Percentiles rank a stretch among this genome's conserved stretches.
phyloP scores from a whole-genome alignment of 2,329 filamentous ascomycete genomes.

The Xylariaceae sp. region DNA sequence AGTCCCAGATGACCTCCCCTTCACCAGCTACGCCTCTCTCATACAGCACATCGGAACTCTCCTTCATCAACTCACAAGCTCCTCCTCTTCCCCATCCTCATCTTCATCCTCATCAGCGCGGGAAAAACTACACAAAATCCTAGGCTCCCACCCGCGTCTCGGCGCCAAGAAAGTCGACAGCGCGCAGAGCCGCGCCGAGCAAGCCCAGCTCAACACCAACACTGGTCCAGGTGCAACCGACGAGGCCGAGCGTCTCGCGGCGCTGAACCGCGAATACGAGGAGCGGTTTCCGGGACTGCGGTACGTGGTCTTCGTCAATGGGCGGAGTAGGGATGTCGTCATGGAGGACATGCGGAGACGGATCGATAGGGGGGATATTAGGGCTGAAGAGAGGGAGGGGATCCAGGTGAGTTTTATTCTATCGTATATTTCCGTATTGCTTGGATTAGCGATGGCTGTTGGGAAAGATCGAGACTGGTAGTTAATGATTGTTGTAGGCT shows the following conservation, averaged over 20 bases:
- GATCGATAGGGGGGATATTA: constrained; percentile 71
- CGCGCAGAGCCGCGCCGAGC: constrained; percentile 79
- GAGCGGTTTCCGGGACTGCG: constrained; percentile 78
- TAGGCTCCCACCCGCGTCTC: constrained; percentile 83
- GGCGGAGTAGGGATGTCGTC: constrained; percentile 73
- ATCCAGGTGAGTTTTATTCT: constrained; percentile 57
- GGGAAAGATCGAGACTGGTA: constrained; percentile 46
- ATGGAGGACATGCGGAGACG: constrained; percentile 82
- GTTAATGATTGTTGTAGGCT: constrained; percentile 83
- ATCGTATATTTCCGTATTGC: no score
- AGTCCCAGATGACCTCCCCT: constrained; percentile 57
- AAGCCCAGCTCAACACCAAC: constrained; percentile 74
- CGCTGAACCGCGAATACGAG: constrained; percentile 81
- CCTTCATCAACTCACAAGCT: constrained; percentile 63
- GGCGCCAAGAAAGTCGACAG: constrained; percentile 85
- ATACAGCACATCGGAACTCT: constrained; percentile 70
- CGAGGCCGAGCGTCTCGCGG: constrained; percentile 62
- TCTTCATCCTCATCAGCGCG: constrained; percentile 48
- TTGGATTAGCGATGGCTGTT: no score
- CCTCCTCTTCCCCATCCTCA: constrained; percentile 24
- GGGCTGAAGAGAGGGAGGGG: constrained; percentile 72
- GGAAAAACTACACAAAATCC: constrained; percentile 70
- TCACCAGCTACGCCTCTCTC: constrained; percentile 72
- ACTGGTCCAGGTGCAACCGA: constrained; percentile 60
- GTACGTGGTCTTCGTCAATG: constrained; percentile 94